Evolutionary conservation across 768 basidiomycete genomes (phyloP), one percentile per base, ranked within the genome.

Genomic region (Candolleomyces aberdarensis): DNA sequence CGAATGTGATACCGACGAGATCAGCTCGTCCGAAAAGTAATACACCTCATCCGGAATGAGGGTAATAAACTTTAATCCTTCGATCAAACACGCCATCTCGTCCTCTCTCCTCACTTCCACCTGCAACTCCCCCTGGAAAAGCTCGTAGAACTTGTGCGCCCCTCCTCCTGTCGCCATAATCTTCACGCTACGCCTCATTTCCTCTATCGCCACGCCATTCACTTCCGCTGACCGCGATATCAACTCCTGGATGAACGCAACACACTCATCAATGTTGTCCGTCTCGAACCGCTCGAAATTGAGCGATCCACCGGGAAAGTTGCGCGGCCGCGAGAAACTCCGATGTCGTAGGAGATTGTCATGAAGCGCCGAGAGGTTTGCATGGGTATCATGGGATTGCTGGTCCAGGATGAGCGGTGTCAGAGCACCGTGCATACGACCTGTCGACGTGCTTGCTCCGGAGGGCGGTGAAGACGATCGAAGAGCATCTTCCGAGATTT

Each of bases 261-360:
- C 86, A 69, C 95, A 92, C 39, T 83, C 85, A 53, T 89, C 76
- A 66, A 98, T 91, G 67, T 94, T 83, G 64, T 90, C 85, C 57
- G 97, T 98, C 77, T 99, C 89, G 78, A 98, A 99, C 29, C 96
- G 88, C 72, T 93, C 94, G 69, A 98, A 99, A 75, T 98, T 99
- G 71, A 99, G 85, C 52, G 94, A 92, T 2, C 97, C 97, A 15
- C 97, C 97, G 3, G 96, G 95, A 67, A 97, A 91, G 70, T 96
- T 92, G 64, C 90, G 85, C 54, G 85, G 60, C 82, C 22, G 85
- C 85, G 56, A 85, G 82, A 62, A 88, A 83, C 57, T 83, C 83
- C 57, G 86, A 85, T 55, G 59, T 60, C 83, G 86, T 57, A 87
- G 75, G 39, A 86, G 70, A 41, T 74, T 76, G 61, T 75, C 74